A percentile compares a stretch with the other conserved stretches of the same genome.
phyloP scores from a whole-genome alignment of 176 grass and related monocot species.

The Triticum dicoccoides region DNA sequence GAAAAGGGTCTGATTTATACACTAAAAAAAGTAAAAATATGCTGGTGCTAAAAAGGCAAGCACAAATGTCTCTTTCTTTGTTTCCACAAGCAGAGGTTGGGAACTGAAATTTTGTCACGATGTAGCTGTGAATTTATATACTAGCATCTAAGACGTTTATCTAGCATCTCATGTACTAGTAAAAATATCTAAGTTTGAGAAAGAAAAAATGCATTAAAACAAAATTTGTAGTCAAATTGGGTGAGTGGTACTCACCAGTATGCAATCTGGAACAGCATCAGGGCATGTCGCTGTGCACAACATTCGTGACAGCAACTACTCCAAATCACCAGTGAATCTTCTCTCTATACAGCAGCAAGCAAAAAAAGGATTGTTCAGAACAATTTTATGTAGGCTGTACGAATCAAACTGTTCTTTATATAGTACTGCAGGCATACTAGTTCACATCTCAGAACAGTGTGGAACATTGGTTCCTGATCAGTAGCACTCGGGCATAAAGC shows the following conservation, averaged over 20 bases:
- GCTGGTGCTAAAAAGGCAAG: neutral
- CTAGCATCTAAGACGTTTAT: neutral
- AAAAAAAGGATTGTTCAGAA: constrained; percentile 9
- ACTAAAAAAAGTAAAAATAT: neutral
- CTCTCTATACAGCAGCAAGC: neutral
- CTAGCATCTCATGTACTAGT: constrained; percentile 1
- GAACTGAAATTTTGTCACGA: constrained; percentile 8
- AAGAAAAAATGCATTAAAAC: constrained; percentile 23
- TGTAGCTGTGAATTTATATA: neutral
- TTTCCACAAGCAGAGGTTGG: neutral
- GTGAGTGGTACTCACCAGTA: constrained; percentile 19
- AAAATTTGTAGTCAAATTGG: constrained; percentile 5
- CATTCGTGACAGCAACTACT: constrained; percentile 11
- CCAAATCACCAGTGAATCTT: neutral
- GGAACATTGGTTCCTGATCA: neutral
- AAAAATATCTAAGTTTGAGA: neutral
- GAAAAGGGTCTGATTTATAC: neutral
- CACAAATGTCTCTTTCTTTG: neutral
- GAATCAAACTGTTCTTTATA: constrained; percentile 13
- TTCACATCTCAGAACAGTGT: constrained; percentile 13
- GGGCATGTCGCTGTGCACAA: constrained; percentile 16
- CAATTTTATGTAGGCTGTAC: neutral
- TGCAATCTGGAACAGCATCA: constrained; percentile 23
- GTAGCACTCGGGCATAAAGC: neutral
- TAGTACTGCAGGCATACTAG: neutral